Conservation (phyloP, 139 green algal species). For the Nannochloris sp. region DNA sequence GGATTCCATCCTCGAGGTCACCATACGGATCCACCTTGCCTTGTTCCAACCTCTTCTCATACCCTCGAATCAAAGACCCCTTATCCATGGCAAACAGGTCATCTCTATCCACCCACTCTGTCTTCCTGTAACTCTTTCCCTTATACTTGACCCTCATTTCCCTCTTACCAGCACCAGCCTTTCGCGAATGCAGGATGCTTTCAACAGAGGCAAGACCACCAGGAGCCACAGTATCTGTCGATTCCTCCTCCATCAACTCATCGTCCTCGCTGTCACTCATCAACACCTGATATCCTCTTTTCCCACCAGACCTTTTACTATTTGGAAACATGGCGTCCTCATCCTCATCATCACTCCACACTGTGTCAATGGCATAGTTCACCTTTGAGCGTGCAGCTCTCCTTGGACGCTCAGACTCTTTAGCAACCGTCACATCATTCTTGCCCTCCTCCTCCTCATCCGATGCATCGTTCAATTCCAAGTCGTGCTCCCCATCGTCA, state of each 20-base stretch:
- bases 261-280: background rate
- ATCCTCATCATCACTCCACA: too few relatives aligned
- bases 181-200: background rate
- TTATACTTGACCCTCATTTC: background rate
- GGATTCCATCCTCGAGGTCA: conserved; percentile 31
- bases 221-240: too few relatives aligned
- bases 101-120: conserved; percentile 6
- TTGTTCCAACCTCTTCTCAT: conserved; percentile 9
- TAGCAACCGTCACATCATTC: background rate
- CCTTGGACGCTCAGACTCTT: too few relatives aligned
- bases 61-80: conserved; percentile 19
- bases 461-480: background rate
- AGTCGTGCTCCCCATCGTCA: too few relatives aligned
- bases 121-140: conserved; percentile 2
- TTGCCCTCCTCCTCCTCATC: background rate
- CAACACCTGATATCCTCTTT: background rate
- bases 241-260: background rate
- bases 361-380: too few relatives aligned
- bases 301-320: too few relatives aligned
- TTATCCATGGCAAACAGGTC: conserved; percentile 1
- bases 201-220: background rate
- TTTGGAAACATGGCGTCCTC: too few relatives aligned
- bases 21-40: conserved; percentile 20
- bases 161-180: background rate
- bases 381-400: too few relatives aligned